Evolutionary conservation across 495 filamentous ascomycete species (phyloP).

Genomic region (Neurospora africana): DNA sequence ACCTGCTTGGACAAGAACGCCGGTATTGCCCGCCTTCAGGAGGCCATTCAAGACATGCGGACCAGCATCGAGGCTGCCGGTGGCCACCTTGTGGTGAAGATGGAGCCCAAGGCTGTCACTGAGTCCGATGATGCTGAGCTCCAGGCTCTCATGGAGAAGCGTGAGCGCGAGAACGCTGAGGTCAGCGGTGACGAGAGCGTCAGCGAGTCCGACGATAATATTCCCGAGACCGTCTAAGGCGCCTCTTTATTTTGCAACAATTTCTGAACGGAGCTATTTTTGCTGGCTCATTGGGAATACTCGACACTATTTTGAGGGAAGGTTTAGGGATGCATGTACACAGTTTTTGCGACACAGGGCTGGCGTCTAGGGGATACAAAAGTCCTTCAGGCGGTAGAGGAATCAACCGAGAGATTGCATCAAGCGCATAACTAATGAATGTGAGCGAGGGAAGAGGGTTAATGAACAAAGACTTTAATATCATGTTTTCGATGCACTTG

Average conservation of each 20-base stretch:
- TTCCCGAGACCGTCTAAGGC: conserved; percentile 36
- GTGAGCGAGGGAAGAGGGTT: neutral
- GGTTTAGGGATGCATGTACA: neutral
- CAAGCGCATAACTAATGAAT: neutral
- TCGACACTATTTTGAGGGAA: neutral
- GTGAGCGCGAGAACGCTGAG: conserved; percentile 93
- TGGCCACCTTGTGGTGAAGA: conserved; percentile 76
- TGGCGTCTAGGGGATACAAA: conserved; percentile 11
- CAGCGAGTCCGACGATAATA: conserved; percentile 81
- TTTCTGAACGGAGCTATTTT: neutral
- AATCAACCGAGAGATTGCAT: neutral
- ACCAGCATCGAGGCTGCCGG: conserved; percentile 61
- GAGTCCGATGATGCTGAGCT: conserved; percentile 96
- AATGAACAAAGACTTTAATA: neutral
- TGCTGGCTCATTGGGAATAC: neutral
- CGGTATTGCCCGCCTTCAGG: conserved; percentile 74
- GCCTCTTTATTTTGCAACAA: neutral
- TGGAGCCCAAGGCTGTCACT: conserved; percentile 97
- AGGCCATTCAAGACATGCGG: conserved; percentile 76
- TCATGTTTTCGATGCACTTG: neutral
- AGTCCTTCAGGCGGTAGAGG: conserved; percentile 11
- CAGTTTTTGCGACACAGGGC: conserved; percentile 4
- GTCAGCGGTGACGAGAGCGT: conserved; percentile 92
- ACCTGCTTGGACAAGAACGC: conserved; percentile 87
- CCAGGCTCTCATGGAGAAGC: conserved; percentile 97